These are phyloP conservation scores for Alternaria burnsii DNA, from an alignment of 2,329 filamentous ascomycete species.

Conservation along the genomic window DNA sequence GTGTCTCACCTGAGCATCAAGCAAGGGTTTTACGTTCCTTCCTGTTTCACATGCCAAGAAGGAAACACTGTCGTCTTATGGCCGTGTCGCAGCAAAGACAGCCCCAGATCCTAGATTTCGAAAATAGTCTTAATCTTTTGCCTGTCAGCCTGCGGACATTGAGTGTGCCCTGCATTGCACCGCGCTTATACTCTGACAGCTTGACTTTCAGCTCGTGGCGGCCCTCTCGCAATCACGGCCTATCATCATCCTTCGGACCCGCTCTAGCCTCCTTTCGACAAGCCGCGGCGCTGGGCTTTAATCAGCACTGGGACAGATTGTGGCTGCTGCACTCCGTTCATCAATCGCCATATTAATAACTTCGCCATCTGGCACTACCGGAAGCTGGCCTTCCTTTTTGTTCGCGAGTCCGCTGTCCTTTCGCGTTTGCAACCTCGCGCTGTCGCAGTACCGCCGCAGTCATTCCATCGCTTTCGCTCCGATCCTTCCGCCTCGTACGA, in stretches of 20 bases:
- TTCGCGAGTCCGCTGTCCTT: constrained; percentile 8
- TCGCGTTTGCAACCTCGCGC: constrained; percentile 10
- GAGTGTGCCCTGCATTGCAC: constrained; percentile 7
- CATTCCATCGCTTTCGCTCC: constrained; percentile 15
- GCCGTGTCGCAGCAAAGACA: neutral
- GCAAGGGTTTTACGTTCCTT: constrained; percentile 27
- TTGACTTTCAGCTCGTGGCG: constrained; percentile 18
- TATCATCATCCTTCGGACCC: constrained; percentile 28
- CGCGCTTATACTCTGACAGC: constrained; percentile 6
- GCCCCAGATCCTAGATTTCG: neutral
- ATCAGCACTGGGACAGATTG: constrained; percentile 24
- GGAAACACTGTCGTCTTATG: constrained; percentile 22
- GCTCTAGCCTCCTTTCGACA: constrained; percentile 23
- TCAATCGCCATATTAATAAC: constrained; percentile 29
- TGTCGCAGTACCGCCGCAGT: constrained; percentile 22
- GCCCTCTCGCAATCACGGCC: constrained; percentile 23
- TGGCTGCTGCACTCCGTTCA: constrained; percentile 24
- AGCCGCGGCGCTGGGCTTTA: constrained; percentile 26
- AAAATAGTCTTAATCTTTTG: neutral
- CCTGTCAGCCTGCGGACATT: neutral
- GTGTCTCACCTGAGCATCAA: constrained; percentile 35
- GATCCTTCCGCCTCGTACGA: constrained; percentile 23
- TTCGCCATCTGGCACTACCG: constrained; percentile 36
- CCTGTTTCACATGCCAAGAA: constrained; percentile 38
- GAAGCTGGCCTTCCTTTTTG: constrained; percentile 44